A percentile compares a stretch with the other conserved stretches of the same genome.
These are phyloP conservation scores for Microbotryum violaceum DNA, from an alignment of 1,284 basidiomycete genomes.

Conservation along the genomic window DNA sequence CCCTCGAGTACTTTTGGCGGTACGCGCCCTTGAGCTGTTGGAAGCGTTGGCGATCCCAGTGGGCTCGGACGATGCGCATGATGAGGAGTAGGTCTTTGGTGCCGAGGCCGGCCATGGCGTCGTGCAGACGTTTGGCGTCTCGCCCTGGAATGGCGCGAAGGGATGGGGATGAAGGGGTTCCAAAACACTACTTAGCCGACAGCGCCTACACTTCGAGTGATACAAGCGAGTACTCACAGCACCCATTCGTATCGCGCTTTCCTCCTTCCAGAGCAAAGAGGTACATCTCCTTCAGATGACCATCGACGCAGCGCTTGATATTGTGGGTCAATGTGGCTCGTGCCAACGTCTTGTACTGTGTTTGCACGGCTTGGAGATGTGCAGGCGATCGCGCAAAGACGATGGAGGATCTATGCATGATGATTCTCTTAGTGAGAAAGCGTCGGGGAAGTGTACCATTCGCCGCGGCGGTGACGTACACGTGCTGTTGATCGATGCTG, in stretches of 20 bases:
- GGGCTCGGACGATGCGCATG: slow-evolving; percentile 32
- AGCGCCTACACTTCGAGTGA: neutral
- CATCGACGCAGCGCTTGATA: slow-evolving; percentile 36
- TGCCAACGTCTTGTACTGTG: slow-evolving; percentile 30
- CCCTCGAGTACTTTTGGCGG: slow-evolving; percentile 35
- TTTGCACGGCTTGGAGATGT: slow-evolving; percentile 37
- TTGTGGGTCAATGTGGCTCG: slow-evolving; percentile 29
- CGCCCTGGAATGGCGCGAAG: slow-evolving; percentile 20
- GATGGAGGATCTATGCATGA: slow-evolving; percentile 35
- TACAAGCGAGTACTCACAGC: neutral
- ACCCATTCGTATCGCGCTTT: slow-evolving; percentile 36
- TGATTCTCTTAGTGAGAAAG: neutral
- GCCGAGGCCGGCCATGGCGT: slow-evolving; percentile 38
- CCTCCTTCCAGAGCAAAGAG: slow-evolving; percentile 38
- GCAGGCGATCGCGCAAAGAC: slow-evolving; percentile 36
- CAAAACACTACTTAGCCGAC: neutral
- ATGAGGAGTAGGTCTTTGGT: slow-evolving; percentile 30
- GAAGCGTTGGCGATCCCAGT: slow-evolving; percentile 37
- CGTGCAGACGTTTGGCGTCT: slow-evolving; percentile 38
- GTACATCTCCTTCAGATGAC: slow-evolving; percentile 37
- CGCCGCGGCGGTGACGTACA: no score
- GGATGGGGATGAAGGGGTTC: neutral
- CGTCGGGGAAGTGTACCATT: no score
- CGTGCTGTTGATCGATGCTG: no score
- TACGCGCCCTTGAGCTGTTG: slow-evolving; percentile 38